Evolutionary conservation across 495 filamentous ascomycete genomes (phyloP), one percentile per base, ranked within the genome.

Genomic region (Diplogelasinospora grovesii): DNA sequence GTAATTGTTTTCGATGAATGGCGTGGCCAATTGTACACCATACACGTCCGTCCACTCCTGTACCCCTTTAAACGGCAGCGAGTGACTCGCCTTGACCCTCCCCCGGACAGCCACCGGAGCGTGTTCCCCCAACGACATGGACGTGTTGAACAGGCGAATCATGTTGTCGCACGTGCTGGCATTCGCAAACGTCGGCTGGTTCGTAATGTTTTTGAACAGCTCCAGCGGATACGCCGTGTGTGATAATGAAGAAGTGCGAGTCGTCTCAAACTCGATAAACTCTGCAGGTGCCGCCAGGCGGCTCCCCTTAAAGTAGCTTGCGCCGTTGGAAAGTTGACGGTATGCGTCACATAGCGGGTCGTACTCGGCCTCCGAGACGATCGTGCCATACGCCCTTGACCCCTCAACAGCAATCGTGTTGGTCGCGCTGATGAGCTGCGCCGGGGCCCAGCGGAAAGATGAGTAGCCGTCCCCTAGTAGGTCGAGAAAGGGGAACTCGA

Each of bases 401-500:
- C 64, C 65, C 8, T 53, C 47, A 13, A 69, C 36, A 18, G 65
- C 65, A 23, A 62, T 48, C 10, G 33, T 22, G 41, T 66, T 63
- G 26, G 22, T 24, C 0, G 49, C 52, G 5, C 49, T 59, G 41
- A 69, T 67, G 11, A 69, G 43, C 43, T 61, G 61, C 1, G 50
- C 52, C 3, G 57, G 57, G 3, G 59, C 59, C 65, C 65, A 69
- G 25, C 64, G 62, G 50, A 64, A 69, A 6, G 64, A 60, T 1
- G 57, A 51, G 36, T 59, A 45, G 0, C 64, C 63, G 31, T 63
- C 54, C 21, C 52, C 52, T 4, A 60, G 35, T 27, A 63, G 46
- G 36, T 64, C 61, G 8, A 69, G n/a, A 45, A 67, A 69, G 8
- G 65, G 65, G 45, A 69, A 69, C 57, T 69, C 65, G 23, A 68